phyloP scores from a whole-genome alignment of 139 green algal genomes.

The Chlamydomonas sp. region DNA sequence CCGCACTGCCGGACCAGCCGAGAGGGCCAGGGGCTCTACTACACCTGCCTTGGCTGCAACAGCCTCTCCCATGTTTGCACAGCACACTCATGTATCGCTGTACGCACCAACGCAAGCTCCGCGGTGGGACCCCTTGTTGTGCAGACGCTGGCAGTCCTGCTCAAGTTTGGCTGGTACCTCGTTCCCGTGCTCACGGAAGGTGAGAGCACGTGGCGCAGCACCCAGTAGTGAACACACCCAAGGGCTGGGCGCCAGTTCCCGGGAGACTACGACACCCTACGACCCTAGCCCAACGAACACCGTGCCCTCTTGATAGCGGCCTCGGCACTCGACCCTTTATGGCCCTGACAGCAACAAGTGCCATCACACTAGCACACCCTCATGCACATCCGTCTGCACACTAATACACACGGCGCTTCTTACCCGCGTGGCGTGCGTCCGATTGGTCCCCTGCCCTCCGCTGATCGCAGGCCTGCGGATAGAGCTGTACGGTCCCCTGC shows the following conservation, averaged over 20 bases:
- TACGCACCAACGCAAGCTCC: not conserved
- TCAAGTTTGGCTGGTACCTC: not conserved
- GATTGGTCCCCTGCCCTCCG: not conserved
- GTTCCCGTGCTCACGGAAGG: conserved; percentile 1
- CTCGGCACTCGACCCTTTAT: not conserved
- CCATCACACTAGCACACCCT: not conserved
- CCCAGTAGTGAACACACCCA: too few species aligned
- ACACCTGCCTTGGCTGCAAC: not conserved
- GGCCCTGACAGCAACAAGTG: not conserved
- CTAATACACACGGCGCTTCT: too few species aligned
- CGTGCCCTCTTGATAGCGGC: too few species aligned
- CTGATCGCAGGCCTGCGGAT: not conserved
- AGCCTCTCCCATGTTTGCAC: not conserved
- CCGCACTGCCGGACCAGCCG: too few species aligned
- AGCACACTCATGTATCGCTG: not conserved
- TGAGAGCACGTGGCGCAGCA: not conserved
- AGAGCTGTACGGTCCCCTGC: not conserved
- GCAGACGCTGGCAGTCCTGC: not conserved
- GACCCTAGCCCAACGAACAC: too few species aligned
- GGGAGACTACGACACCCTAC: too few species aligned
- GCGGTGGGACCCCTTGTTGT: not conserved
- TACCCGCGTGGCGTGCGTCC: too few species aligned
- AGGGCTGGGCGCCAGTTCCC: too few species aligned
- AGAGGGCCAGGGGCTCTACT: too few species aligned
- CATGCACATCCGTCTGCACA: not conserved